These are phyloP conservation scores for Pyrenochaeta sp. DNA, from an alignment of 2,329 filamentous ascomycete genomes.

Conservation along the genomic window DNA sequence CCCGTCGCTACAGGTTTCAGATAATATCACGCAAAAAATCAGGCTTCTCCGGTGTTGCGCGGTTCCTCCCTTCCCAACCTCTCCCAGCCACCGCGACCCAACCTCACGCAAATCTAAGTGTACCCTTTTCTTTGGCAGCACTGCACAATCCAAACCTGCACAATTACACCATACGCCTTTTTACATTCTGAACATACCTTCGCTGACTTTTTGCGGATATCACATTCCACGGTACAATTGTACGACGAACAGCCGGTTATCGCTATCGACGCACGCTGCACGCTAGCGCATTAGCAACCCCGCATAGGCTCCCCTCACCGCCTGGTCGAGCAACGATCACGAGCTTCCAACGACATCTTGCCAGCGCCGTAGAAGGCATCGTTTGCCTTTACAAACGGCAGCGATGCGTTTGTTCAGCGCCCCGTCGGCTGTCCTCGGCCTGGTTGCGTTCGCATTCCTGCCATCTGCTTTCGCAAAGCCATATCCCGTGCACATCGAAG, in stretches of 20 bases:
- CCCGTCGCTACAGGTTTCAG: constrained; percentile 4
- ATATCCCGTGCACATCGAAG: constrained; percentile 39
- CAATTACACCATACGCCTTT: constrained; percentile 18
- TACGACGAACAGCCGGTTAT: constrained; percentile 6
- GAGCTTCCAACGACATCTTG: not conserved
- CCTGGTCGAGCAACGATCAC: constrained; percentile 9
- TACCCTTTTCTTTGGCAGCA: constrained; percentile 42
- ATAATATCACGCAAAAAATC: constrained; percentile 10
- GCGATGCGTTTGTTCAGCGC: constrained; percentile 55
- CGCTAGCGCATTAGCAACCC: constrained; percentile 27
- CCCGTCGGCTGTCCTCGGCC: constrained; percentile 73
- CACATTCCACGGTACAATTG: constrained; percentile 7
- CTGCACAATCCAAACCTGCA: constrained; percentile 19
- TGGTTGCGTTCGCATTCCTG: constrained; percentile 56
- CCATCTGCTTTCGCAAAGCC: constrained; percentile 61
- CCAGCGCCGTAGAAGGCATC: constrained; percentile 13
- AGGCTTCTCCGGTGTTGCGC: constrained; percentile 7
- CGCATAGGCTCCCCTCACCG: constrained; percentile 28
- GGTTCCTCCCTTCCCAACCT: constrained; percentile 27
- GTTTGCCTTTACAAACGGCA: constrained; percentile 10
- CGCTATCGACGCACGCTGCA: constrained; percentile 8
- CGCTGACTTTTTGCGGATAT: constrained; percentile 18
- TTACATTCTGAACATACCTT: constrained; percentile 5
- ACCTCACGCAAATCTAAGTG: constrained; percentile 40
- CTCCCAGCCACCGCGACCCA: constrained; percentile 27